These are phyloP conservation scores for Hemisphaericaspora lyxosophila DNA, from an alignment of 1,139 yeast species.

Conservation along the genomic window DNA sequence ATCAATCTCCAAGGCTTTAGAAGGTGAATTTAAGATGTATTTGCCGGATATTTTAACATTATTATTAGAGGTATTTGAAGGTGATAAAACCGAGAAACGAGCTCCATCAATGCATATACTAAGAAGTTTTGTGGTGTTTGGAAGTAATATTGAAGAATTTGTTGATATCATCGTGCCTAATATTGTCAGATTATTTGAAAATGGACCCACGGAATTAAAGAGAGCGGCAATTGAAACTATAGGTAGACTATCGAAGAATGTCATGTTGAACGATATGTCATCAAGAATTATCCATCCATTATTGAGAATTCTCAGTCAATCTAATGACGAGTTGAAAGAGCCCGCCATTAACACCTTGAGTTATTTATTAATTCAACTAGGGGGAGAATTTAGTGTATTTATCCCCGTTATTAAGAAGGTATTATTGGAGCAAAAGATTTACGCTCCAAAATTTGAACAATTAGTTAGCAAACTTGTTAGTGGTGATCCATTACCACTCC, in stretches of 20 bases:
- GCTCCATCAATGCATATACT: slow-evolving; percentile 75
- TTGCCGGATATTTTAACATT: slow-evolving; percentile 77
- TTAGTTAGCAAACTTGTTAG: slow-evolving; percentile 73
- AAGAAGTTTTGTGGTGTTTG: slow-evolving; percentile 85
- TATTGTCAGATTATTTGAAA: slow-evolving; percentile 77
- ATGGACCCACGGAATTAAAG: slow-evolving; percentile 57
- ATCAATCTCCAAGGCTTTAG: slow-evolving; percentile 80
- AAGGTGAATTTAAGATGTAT: slow-evolving; percentile 87
- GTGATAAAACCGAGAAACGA: slow-evolving; percentile 65
- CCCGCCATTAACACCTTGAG: slow-evolving; percentile 80
- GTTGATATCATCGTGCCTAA: slow-evolving; percentile 84
- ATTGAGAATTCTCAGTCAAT: slow-evolving; percentile 62
- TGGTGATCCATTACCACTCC: slow-evolving; percentile 88
- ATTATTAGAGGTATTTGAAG: slow-evolving; percentile 73
- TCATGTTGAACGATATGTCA: slow-evolving; percentile 82
- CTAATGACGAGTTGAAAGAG: slow-evolving; percentile 60
- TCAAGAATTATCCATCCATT: slow-evolving; percentile 88
- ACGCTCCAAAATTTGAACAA: slow-evolving; percentile 76
- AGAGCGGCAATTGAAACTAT: slow-evolving; percentile 80
- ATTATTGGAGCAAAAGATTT: slow-evolving; percentile 61
- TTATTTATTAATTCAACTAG: slow-evolving; percentile 74
- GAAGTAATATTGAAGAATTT: slow-evolving; percentile 84
- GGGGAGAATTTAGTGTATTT: slow-evolving; percentile 81
- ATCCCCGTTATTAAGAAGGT: slow-evolving; percentile 82
- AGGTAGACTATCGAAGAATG: slow-evolving; percentile 75